Percentiles rank a stretch among this genome's conserved stretches.
phyloP scores from a whole-genome alignment of 176 grass and related monocot species.

The Aegilops speltoides region DNA sequence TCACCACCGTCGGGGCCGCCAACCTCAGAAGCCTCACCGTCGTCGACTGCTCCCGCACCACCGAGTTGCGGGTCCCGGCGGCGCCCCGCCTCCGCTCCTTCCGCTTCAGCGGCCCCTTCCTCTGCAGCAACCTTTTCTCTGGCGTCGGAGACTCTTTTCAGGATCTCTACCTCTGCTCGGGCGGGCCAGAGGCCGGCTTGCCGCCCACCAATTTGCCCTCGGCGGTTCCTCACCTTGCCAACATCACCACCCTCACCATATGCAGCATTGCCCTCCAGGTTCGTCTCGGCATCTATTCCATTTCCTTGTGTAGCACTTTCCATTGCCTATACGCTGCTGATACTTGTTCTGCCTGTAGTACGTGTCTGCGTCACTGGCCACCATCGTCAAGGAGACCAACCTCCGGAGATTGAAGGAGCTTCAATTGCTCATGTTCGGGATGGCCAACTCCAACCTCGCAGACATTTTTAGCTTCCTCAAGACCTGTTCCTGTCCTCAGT shows the following conservation, averaged over 20 bases:
- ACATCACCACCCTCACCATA: conserved; percentile 69
- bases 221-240: conserved; percentile 34
- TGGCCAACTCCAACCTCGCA: conserved; percentile 77
- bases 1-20: conserved; percentile 33
- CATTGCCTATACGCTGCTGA: conserved; percentile 28
- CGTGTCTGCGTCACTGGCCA: conserved; percentile 40
- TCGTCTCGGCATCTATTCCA: neutral
- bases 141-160: conserved; percentile 20
- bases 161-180: conserved; percentile 66
- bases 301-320: neutral
- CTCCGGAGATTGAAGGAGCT: conserved; percentile 65
- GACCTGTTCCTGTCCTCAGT: conserved; percentile 49
- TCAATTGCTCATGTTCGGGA: conserved; percentile 76
- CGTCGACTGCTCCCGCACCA: conserved; percentile 69
- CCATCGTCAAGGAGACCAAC: conserved; percentile 26
- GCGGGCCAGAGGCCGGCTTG: conserved; percentile 38
- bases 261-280: conserved; percentile 95
- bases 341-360: conserved; percentile 37
- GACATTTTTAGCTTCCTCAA: conserved; percentile 85
- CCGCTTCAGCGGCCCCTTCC: conserved; percentile 61
- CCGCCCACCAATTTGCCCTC: conserved; percentile 51
- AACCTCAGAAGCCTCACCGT: conserved; percentile 72
- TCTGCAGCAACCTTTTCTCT: conserved; percentile 48
- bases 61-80: conserved; percentile 42
- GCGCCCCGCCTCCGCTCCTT: conserved; percentile 56